Base-by-base conservation (phyloP, 805 yeast species). In the Metschnikowia colocasiae region DNA sequence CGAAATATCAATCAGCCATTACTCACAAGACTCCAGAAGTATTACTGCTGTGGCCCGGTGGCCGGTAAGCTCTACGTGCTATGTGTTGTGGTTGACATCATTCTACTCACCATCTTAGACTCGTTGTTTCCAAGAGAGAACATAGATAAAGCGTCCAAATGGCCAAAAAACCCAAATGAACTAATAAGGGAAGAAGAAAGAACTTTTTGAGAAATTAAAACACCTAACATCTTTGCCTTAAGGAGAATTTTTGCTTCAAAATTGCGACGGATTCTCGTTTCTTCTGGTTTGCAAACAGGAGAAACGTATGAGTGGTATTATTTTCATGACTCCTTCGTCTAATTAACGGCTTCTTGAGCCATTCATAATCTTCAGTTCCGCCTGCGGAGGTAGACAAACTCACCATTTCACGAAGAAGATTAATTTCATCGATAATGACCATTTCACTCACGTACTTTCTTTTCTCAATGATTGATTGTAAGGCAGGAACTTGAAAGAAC, bases 61-160 rank as follows among this genome's bases (percentile, higher is more conserved):
- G 95, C 96, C 0, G 97, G 96, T 1, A 81, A 83, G 52, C 73
- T 94, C 47, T 91, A 83, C 63, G 85, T 86, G 0, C 63, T 94
- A 26, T 86, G 95, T 60, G 83, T 83, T 18, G 81, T 90, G 20
- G 88, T 88, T 2, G 98, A 94, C 67, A 76, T 84, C 27, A 73
- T 89, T 40, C 53, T 94, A 3, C 76, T 74, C 46, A 64, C 73
- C 32, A 42, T 88, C 2, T 68, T 94, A 50, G 94, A 89, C 55
- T 80, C 80, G 76, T 59, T 80, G 38, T 84, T 76, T 58, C 98
- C 98, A 0, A 68, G 75, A 15, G 73, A 69, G 1, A 65, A 74
- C 18, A 86, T 94, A n/a, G 97, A 94, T 57, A 57, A 63, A 42
- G 96, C 83, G 0, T 68, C 76, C 2, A 88, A 90, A 63, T 91